phyloP scores from a whole-genome alignment of 192 early-diverging fungal species.

The Podila clonocystis region DNA sequence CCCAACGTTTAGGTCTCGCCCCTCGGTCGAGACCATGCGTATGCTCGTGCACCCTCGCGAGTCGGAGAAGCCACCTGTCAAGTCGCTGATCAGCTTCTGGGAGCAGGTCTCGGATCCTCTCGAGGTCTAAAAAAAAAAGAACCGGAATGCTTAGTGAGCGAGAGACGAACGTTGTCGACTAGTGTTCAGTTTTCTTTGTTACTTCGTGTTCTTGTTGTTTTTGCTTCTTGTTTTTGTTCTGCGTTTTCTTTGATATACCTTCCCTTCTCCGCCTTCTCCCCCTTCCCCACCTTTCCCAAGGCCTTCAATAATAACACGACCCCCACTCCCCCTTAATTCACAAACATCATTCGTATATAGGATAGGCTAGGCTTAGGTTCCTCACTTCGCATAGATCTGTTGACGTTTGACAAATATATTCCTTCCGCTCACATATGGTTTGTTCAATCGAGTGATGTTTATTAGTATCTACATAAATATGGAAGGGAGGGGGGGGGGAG shows the following conservation, averaged over 20 bases:
- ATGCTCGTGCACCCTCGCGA: neutral
- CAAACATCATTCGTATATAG: no score
- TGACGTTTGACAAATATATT: no score
- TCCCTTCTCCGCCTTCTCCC: no score
- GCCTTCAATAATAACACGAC: neutral
- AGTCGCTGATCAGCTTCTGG: slow-evolving; percentile 45
- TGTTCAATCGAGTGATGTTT: neutral
- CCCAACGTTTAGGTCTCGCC: neutral
- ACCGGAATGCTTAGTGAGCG: no score
- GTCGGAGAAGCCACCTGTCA: slow-evolving; percentile 26
- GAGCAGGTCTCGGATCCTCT: slow-evolving; percentile 38
- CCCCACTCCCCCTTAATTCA: neutral
- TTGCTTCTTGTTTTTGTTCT: neutral
- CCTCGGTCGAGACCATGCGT: slow-evolving; percentile 6
- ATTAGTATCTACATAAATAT: neutral
- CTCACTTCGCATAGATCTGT: no score
- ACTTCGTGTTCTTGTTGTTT: neutral
- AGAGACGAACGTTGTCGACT: neutral
- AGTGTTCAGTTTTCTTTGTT: neutral
- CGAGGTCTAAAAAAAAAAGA: slow-evolving; percentile 3
- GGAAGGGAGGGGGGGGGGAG: neutral
- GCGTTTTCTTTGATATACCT: neutral
- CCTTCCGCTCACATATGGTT: no score
- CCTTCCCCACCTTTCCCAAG: neutral
- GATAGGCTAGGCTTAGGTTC: no score